A percentile compares a stretch with the other conserved stretches of the same genome.
These are phyloP conservation scores for Pseudocercospora macadamiae DNA, from an alignment of 2,329 filamentous ascomycete species.

Conservation along the genomic window DNA sequence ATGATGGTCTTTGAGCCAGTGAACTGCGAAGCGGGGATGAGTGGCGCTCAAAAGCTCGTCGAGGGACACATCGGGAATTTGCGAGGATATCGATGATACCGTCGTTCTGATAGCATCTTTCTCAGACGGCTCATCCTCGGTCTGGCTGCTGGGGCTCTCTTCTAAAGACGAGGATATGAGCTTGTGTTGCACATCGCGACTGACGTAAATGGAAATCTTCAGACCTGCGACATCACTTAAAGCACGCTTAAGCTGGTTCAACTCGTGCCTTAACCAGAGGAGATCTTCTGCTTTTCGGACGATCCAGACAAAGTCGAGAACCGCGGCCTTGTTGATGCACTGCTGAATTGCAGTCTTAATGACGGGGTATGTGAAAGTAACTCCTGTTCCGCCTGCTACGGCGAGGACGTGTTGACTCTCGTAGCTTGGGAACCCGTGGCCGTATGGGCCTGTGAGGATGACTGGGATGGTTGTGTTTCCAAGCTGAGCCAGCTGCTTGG, in stretches of 20 bases:
- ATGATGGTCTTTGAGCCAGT: slow-evolving; percentile 31
- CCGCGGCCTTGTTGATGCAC: slow-evolving; percentile 7
- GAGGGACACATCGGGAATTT: slow-evolving; percentile 8
- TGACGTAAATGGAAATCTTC: slow-evolving; percentile 62
- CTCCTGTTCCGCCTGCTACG: slow-evolving; percentile 60
- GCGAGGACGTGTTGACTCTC: slow-evolving; percentile 31
- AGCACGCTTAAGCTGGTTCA: slow-evolving; percentile 52
- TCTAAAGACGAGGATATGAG: background rate
- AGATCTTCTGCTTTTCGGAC: slow-evolving; percentile 59
- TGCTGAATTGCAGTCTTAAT: slow-evolving; percentile 42
- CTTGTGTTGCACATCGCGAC: slow-evolving; percentile 41
- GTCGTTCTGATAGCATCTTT: background rate
- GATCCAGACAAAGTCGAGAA: slow-evolving; percentile 67
- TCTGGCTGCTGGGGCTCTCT: too few relatives aligned
- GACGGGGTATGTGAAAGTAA: slow-evolving; percentile 59
- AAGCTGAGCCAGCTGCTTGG: slow-evolving; percentile 56
- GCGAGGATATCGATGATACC: background rate
- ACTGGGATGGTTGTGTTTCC: slow-evolving; percentile 53
- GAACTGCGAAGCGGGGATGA: slow-evolving; percentile 26
- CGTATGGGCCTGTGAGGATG: slow-evolving; percentile 67
- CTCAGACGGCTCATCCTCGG: background rate
- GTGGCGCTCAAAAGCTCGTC: slow-evolving; percentile 22
- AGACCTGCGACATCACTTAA: slow-evolving; percentile 45
- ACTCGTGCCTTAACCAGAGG: slow-evolving; percentile 62
- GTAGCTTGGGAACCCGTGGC: slow-evolving; percentile 37